Conservation (phyloP, 257 asterid genomes). For the Salvia hispanica region DNA sequence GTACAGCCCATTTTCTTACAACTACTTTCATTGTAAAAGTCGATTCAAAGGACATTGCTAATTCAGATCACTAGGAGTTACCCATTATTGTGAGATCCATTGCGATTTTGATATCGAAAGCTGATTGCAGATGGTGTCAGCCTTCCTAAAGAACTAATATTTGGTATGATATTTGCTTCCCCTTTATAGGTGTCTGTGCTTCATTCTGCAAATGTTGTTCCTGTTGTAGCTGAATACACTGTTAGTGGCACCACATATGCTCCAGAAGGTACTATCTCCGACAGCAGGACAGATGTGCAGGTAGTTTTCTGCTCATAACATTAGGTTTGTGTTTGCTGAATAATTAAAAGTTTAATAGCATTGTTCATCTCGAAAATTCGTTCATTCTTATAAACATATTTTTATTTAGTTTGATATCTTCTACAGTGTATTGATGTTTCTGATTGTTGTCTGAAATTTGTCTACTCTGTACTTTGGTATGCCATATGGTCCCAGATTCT, state of each 20-base stretch:
- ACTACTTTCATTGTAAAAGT: constrained; percentile 10
- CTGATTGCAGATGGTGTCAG: constrained; percentile 23
- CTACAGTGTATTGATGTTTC: not conserved
- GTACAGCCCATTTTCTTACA: constrained; percentile 17
- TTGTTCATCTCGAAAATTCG: constrained; percentile 4
- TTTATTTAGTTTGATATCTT: not conserved
- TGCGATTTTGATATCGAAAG: constrained; percentile 12
- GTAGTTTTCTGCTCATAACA: constrained; percentile 39
- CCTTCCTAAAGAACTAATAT: constrained; percentile 23
- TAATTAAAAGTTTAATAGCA: constrained; percentile 5
- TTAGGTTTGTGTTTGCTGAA: not conserved
- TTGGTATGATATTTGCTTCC: constrained; percentile 19
- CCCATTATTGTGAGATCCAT: constrained; percentile 1
- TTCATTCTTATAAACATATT: not conserved
- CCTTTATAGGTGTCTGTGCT: constrained; percentile 79
- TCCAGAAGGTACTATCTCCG: constrained; percentile 87
- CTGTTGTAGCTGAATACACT: constrained; percentile 63
- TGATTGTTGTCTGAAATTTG: constrained; percentile 11
- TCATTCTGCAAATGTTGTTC: constrained; percentile 66
- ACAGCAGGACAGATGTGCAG: constrained; percentile 59
- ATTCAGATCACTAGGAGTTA: not conserved
- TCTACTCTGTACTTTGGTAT: not conserved
- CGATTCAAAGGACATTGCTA: constrained; percentile 14
- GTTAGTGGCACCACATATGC: constrained; percentile 97
- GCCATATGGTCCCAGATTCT: constrained; percentile 15